Conservation (phyloP, 805 yeast species). For the Brettanomyces sp. region DNA sequence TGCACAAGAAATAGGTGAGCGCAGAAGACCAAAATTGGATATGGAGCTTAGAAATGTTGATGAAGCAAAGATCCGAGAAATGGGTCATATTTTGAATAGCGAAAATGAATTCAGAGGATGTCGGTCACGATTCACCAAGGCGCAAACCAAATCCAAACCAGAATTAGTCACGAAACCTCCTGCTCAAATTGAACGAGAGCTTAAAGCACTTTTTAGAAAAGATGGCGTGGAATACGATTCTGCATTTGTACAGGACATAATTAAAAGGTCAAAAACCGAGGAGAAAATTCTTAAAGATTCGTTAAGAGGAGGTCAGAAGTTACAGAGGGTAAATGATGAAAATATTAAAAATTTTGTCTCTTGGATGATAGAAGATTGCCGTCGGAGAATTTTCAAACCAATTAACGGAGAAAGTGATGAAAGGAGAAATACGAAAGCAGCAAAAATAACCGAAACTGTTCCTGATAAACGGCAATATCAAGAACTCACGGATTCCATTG, state of each 20-base stretch:
- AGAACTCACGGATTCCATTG: background rate
- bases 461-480: slow-evolving; percentile 2
- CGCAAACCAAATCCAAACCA: background rate
- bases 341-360: slow-evolving; percentile 17
- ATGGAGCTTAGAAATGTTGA: background rate
- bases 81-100: too few species aligned
- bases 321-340: slow-evolving; percentile 10
- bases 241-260: slow-evolving; percentile 19
- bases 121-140: background rate
- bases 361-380: slow-evolving; percentile 20
- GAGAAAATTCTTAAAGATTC: slow-evolving; percentile 9
- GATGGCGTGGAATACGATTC: slow-evolving; percentile 23
- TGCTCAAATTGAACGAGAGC: slow-evolving; percentile 17
- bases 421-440: slow-evolving; percentile 6
- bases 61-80: background rate
- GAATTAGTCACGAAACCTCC: slow-evolving; percentile 14
- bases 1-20: background rate
- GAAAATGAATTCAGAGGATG: too few species aligned
- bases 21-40: background rate
- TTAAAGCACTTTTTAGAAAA: slow-evolving; percentile 13
- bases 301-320: slow-evolving; percentile 6
- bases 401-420: background rate
- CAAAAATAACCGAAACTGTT: slow-evolving; percentile 1
- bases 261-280: slow-evolving; percentile 16
- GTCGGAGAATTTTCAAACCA: slow-evolving; percentile 9